Evolutionary conservation across 257 asterid genomes (phyloP).

Genomic region (Solanum lycopersicoides): DNA sequence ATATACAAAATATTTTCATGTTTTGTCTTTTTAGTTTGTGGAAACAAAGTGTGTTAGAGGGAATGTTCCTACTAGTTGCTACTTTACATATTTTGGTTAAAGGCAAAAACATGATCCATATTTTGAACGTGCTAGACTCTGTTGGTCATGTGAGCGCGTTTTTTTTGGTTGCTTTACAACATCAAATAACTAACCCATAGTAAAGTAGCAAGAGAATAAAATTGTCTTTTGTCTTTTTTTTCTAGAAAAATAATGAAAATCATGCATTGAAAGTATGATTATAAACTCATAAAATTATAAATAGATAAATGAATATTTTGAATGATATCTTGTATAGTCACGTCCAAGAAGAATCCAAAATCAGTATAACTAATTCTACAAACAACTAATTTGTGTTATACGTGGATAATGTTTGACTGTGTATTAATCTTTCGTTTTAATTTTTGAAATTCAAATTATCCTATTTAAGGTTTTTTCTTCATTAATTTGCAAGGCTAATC

Average conservation of each 20-base stretch:
- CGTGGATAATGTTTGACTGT: too few species aligned
- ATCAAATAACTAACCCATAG: neutral
- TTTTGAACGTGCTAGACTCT: slow-evolving; percentile 12
- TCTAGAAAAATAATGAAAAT: neutral
- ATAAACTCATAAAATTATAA: neutral
- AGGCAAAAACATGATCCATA: neutral
- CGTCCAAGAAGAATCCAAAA: too few species aligned
- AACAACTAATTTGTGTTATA: neutral
- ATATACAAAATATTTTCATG: neutral
- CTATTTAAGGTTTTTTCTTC: neutral
- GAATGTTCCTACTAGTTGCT: neutral
- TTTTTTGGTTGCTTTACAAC: neutral
- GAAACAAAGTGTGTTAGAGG: neutral
- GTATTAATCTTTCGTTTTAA: rapidly evolving
- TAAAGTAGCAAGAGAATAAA: neutral
- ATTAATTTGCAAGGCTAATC: neutral
- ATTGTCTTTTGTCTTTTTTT: neutral
- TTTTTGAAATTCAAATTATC: too few species aligned
- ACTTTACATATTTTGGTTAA: neutral
- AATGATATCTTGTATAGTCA: neutral
- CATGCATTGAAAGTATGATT: neutral
- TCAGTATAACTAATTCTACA: neutral
- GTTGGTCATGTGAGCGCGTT: neutral
- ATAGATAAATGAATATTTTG: neutral
- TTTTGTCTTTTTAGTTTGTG: neutral